Conservation (phyloP, 306 rosid species). For the Erythrophleum fordii region DNA sequence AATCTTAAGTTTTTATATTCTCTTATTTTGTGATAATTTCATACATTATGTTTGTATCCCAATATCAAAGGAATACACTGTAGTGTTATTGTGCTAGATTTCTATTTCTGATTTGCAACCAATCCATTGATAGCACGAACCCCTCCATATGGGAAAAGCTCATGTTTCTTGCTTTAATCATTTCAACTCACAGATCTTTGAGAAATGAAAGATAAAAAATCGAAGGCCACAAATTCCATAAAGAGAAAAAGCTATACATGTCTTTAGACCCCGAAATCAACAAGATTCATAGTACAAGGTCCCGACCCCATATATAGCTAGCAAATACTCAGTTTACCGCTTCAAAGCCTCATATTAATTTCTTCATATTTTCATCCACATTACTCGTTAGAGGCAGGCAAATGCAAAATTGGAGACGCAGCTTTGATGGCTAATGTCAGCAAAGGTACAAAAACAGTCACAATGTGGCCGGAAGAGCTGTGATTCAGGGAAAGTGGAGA, state of each 20-base stretch:
- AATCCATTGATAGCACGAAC: background rate
- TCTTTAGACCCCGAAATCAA: background rate
- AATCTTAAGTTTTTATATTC: too few species aligned
- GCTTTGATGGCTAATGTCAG: background rate
- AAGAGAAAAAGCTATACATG: background rate
- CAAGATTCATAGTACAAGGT: background rate
- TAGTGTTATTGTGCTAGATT: background rate
- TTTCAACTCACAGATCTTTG: background rate
- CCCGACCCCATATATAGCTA: background rate
- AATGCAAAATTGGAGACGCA: background rate
- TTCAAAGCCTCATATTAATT: background rate
- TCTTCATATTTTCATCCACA: background rate
- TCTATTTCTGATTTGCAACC: background rate
- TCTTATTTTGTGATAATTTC: too few species aligned
- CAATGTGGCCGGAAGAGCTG: conserved; percentile 21
- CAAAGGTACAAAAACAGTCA: conserved; percentile 16
- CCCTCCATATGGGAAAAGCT: background rate
- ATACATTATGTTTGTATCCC: background rate
- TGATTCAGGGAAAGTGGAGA: background rate
- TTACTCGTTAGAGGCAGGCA: background rate
- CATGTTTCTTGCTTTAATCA: background rate
- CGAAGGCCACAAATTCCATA: background rate
- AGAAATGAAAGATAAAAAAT: background rate
- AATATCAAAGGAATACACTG: background rate
- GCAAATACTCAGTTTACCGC: background rate